Percentiles rank a stretch among this genome's conserved stretches.
Evolutionary conservation across 345 rosid genomes (phyloP).

Genomic region (Arabis hirsuta): DNA sequence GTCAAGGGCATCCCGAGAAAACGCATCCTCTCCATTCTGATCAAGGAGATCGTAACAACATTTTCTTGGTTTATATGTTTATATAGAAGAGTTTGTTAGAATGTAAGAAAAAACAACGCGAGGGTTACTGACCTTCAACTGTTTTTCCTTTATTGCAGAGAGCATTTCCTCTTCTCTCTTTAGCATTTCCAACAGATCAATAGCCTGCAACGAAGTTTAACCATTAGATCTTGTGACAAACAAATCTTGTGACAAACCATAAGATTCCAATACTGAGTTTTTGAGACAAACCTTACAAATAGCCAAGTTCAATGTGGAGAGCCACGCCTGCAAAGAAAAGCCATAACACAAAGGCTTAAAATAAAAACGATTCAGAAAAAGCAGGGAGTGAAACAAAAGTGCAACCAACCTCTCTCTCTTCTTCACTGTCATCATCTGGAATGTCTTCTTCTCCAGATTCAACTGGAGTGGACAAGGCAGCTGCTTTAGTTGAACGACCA

Average conservation of each 20-base stretch:
- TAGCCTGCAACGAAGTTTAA: conserved; percentile 56
- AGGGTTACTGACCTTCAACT: conserved; percentile 59
- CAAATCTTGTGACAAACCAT: conserved; percentile 5
- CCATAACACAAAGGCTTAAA: not conserved
- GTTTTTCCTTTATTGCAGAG: conserved; percentile 71
- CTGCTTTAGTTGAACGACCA: conserved; percentile 74
- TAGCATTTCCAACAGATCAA: conserved; percentile 85
- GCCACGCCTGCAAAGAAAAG: conserved; percentile 82
- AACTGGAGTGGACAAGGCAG: conserved; percentile 78
- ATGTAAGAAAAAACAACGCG: not conserved
- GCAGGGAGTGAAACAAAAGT: not conserved
- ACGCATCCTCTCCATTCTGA: conserved; percentile 69
- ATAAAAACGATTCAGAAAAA: not conserved
- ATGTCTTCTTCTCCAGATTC: conserved; percentile 85
- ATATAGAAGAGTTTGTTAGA: not conserved
- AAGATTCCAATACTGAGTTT: not conserved
- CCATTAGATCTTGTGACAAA: conserved; percentile 30
- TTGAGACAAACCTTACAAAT: conserved; percentile 74
- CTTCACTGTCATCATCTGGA: conserved; percentile 92
- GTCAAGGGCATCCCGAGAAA: conserved; percentile 76
- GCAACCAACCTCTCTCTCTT: conserved; percentile 81
- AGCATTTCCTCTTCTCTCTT: conserved; percentile 94
- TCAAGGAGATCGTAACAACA: conserved; percentile 1
- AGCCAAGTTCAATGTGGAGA: conserved; percentile 67
- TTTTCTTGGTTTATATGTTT: conserved; percentile 13